Evolutionary conservation across 2,329 filamentous ascomycete species (phyloP).

Genomic region (Colletotrichum sp.): DNA sequence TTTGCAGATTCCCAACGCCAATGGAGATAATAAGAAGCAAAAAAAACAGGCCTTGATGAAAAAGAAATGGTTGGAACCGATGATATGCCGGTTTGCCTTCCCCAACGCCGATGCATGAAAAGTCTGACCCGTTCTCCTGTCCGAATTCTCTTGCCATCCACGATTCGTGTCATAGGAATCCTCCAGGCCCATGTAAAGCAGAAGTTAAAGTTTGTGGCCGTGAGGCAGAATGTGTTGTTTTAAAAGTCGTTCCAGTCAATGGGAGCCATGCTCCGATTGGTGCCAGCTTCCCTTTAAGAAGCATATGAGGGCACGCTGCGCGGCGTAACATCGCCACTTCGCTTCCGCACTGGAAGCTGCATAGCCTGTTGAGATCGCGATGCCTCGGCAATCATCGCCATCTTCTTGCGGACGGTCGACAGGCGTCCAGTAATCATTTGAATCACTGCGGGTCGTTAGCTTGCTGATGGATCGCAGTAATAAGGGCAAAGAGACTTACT

Average conservation of each 20-base stretch:
- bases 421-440: slow-evolving; percentile 66
- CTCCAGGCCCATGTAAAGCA: neutral
- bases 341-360: slow-evolving; percentile 47
- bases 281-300: slow-evolving; percentile 31
- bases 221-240: neutral
- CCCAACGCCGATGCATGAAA: slow-evolving; percentile 19
- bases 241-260: neutral
- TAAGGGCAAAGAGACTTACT: slow-evolving; percentile 53
- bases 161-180: neutral
- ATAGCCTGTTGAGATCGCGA: slow-evolving; percentile 54
- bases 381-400: slow-evolving; percentile 64
- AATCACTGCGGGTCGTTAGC: slow-evolving; percentile 55
- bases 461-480: neutral
- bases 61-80: neutral
- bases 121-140: neutral
- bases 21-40: neutral
- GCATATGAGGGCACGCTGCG: slow-evolving; percentile 57
- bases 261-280: neutral
- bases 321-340: slow-evolving; percentile 62
- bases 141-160: neutral
- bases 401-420: slow-evolving; percentile 62
- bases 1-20: neutral
- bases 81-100: neutral
- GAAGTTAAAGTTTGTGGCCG: slow-evolving; percentile 1
- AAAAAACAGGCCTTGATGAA: neutral